Base-by-base conservation (phyloP, 306 rosid species). In the Quercus gilva region DNA sequence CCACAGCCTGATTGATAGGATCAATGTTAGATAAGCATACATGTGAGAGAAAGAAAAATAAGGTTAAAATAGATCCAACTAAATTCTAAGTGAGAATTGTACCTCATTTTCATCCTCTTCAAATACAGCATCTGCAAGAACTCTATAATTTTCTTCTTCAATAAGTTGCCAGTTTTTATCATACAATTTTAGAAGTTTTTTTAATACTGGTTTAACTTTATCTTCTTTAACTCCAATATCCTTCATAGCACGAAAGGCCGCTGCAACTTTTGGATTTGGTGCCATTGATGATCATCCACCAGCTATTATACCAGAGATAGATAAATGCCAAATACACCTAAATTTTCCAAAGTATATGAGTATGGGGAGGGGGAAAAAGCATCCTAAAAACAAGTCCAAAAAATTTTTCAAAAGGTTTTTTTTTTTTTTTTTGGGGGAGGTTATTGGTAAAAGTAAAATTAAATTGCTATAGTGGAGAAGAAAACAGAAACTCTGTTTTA, bases 71-170 rank as follows among this genome's bases (percentile, higher is more conserved):
- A 68, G 37, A 77, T 35, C 29, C 49, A 78, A 76, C 65, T 57
- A 76, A 18, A 69, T 67, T 67, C 11, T 33, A 33, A 67, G 43
- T 74, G 13, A 76, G 28, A 67, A 11, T 56, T 29, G 72, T 49
- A 91, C 98, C 98, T 83, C 55, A 59, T 53, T 80, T 12, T 95
- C 99, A 19, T 90, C 97, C 20, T 78, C 93, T 19, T 95, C 97
- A 74, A 95, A 92, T 73, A 95, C 89, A 41, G 98, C 94, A 89
- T 92, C 98, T 63, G 90, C 91, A 31, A 95, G 91, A 87, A 68
- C 97, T 85, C 98, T 85, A 74, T 91, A 95, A 73, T 82, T 90
- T 86, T 95, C 99, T 89, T 79, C 93, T 90, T 95, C 99, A 49
- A 95, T 95, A 18, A 95, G 92, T 52, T 84, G 92, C 99, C 99